Evolutionary conservation across 208 protist species (phyloP), one percentile per base, ranked within the genome.

Genomic region (Porcisia hertigi): DNA sequence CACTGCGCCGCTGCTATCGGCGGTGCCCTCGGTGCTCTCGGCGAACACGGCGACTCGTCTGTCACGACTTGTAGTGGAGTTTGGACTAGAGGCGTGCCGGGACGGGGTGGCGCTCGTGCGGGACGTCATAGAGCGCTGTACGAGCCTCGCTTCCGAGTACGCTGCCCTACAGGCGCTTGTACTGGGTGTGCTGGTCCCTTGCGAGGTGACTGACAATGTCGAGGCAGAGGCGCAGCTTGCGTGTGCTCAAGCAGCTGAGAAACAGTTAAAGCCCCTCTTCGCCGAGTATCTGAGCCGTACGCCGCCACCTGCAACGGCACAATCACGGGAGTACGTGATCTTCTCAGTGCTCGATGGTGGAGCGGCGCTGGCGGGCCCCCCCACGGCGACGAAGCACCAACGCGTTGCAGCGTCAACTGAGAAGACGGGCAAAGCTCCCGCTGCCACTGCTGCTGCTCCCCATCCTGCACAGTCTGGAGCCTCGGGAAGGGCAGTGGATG

Each of bases 71-170:
- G 88, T 94, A 25, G 85, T 96, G 52, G 85, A 94, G 80, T 95
- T 89, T 49, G 92, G 92, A 12, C 73, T 96, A 53, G 92, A 96
- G 82, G 86, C 84, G 36, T 95, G 90, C 79, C 47, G 36, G 1
- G 90, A 95, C 67, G 89, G 89, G 49, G 79, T 67, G 45, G 71
- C 69, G 60, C 83, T 96, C 11, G 92, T 94, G 71, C 76, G 76
- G 12, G 80, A 85, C 34, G 90, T 96, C 30, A 83, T 90, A 82
- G 90, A 96, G 84, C 85, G 87, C 12, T 69, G 81, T 59, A 88
- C 75, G 16, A 93, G 87, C 54, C 86, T 89, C 34, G 90, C 92
- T 11, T 79, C 89, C 9, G 86, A 91, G 80, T 70, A 84, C 45
- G 90, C 86, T 36, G 87, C 90, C 1, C 80, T 96, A 59, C 83